Evolutionary conservation across 176 grass and related monocot species (phyloP).

Genomic region (Typha latifolia): DNA sequence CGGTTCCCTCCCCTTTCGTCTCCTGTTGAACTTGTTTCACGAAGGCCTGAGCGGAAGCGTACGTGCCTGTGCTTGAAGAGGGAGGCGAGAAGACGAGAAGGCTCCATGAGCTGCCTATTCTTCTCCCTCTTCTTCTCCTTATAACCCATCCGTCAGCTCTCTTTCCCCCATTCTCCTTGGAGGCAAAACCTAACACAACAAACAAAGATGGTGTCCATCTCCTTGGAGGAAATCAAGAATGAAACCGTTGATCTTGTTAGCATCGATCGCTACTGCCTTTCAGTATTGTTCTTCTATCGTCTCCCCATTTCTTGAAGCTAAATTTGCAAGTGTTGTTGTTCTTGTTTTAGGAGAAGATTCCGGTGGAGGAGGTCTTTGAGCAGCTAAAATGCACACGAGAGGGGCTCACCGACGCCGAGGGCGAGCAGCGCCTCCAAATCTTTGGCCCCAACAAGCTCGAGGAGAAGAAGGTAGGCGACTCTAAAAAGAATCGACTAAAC

Average conservation of each 20-base stretch:
- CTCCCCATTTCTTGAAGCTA: not conserved
- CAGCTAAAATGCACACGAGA: constrained; percentile 75
- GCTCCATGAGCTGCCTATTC: not conserved
- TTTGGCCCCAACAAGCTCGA: constrained; percentile 92
- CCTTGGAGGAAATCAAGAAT: constrained; percentile 39
- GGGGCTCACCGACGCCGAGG: constrained; percentile 42
- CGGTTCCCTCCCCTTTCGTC: not conserved
- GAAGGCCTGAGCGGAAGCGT: not conserved
- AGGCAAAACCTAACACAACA: not conserved
- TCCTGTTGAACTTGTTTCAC: not conserved
- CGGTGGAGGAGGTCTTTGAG: constrained; percentile 64
- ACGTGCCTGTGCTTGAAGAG: not conserved
- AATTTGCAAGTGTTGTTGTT: not conserved
- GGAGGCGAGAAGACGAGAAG: not conserved
- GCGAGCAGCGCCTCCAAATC: constrained; percentile 54
- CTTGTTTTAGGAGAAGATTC: constrained; percentile 62
- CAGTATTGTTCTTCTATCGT: not conserved
- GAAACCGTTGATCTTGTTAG: constrained; percentile 35
- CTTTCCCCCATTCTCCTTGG: not conserved
- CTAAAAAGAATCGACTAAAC: no score
- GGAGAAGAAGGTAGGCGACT: constrained; percentile 45
- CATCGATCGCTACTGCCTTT: not conserved
- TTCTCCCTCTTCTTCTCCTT: not conserved
- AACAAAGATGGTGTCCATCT: constrained; percentile 20
- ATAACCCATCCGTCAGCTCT: no score